Evolutionary conservation across 306 rosid genomes (phyloP), one percentile per base, ranked within the genome.

Genomic region (Styphnolobium japonicum): DNA sequence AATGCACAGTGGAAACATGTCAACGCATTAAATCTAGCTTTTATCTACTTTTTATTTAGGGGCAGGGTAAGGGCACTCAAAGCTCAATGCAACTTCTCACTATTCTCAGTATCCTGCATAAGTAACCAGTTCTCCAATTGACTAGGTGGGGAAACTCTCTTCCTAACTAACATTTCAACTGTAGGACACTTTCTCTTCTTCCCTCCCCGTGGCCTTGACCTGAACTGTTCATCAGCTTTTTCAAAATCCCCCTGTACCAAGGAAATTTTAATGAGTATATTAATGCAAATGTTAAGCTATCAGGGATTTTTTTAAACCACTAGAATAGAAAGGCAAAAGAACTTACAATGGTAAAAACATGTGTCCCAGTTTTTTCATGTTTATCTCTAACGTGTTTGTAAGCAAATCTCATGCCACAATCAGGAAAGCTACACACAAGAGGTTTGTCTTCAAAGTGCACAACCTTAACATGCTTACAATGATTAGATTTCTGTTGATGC

Each of bases 341-440:
- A 82, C 95, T 91, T 86, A 95, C 98, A 62, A 48, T 46, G 56
- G 83, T 55, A 81, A 83, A 90, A 40, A 87, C 89, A 79, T 92
- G 97, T 52, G 53, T 63, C 2, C 84, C 90, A 1, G 84, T 86
- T 71, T 87, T 91, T 79, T 92, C 96, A 3, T 91, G 98, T 10
- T 90, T 92, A 53, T 95, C 94, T 83, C 98, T 80, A 34, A 95
- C 98, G 1, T 95, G 98, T 80, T 92, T 95, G 87, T 91, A 91
- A 6, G 97, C 85, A 58, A 95, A 95, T 63, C 94, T 92, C 98
- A 87, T 82, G 68, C 92, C 92, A 76, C 98, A 94, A 73, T 90
- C 88, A n/a, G 87, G 65, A 82, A 92, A 88, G 70, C 93, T 69
- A 63, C 98, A 95, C 8, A 67, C 76, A 67, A 83, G 92, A 5